phyloP scores from a whole-genome alignment of 768 basidiomycete species.

The Lactarius sp. region DNA sequence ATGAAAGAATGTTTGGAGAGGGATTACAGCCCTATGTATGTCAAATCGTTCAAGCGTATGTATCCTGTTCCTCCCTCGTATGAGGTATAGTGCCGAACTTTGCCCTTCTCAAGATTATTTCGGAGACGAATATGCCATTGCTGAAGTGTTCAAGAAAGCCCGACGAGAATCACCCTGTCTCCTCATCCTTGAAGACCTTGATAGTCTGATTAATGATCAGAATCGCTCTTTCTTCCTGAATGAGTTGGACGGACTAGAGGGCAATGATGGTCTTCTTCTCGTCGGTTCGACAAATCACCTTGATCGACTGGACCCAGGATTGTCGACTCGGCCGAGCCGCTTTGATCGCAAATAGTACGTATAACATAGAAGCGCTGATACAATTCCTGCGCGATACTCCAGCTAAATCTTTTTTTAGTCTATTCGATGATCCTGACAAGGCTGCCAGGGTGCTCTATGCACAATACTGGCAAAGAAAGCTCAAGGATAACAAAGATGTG shows the following conservation, averaged over 20 bases:
- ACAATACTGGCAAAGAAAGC: slow-evolving; percentile 78
- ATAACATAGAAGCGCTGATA: not conserved
- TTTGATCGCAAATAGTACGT: slow-evolving; percentile 85
- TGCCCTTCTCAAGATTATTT: slow-evolving; percentile 35
- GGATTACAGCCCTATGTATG: slow-evolving; percentile 68
- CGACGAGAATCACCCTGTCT: slow-evolving; percentile 64
- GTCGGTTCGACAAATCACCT: slow-evolving; percentile 84
- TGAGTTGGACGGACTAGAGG: slow-evolving; percentile 73
- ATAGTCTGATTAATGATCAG: slow-evolving; percentile 69
- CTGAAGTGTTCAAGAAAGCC: slow-evolving; percentile 65
- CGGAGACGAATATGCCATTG: slow-evolving; percentile 67
- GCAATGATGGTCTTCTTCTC: slow-evolving; percentile 74
- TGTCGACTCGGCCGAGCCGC: slow-evolving; percentile 73
- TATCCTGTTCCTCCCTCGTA: slow-evolving; percentile 1
- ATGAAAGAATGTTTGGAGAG: slow-evolving; percentile 66
- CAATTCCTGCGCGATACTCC: not conserved
- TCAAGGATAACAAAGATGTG: slow-evolving; percentile 55
- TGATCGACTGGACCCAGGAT: slow-evolving; percentile 68
- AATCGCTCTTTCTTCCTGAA: slow-evolving; percentile 89
- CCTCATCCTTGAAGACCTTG: slow-evolving; percentile 61
- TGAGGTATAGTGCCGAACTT: not conserved
- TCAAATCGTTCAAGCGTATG: slow-evolving; percentile 73
- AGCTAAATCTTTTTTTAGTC: slow-evolving; percentile 35
- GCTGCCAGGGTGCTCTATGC: slow-evolving; percentile 64
- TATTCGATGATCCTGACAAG: slow-evolving; percentile 65